Percentiles rank a stretch among this genome's conserved stretches.
Conservation (phyloP, 345 rosid species). For the Gossypium mustelinum region DNA sequence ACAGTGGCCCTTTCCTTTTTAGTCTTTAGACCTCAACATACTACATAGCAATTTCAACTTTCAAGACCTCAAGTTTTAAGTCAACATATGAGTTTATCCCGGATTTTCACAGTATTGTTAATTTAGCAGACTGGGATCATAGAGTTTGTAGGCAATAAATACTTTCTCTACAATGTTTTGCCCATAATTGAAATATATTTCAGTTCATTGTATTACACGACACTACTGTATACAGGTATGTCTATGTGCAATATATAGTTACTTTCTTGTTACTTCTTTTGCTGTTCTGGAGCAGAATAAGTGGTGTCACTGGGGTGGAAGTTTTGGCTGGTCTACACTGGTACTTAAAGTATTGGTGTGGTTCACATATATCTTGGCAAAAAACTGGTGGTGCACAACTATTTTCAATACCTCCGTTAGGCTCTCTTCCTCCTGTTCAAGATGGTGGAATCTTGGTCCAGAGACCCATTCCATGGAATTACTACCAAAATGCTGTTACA, state of each 20-base stretch:
- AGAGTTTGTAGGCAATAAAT: not conserved
- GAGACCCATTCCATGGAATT: constrained; percentile 64
- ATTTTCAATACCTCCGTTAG: constrained; percentile 39
- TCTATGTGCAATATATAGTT: not conserved
- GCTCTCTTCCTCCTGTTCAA: constrained; percentile 49
- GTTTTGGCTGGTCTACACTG: constrained; percentile 62
- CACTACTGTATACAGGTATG: not conserved
- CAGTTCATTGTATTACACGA: not conserved
- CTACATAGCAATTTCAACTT: not conserved
- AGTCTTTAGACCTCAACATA: not conserved
- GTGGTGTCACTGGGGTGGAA: constrained; percentile 64
- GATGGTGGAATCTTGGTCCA: constrained; percentile 41
- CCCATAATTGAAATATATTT: not conserved
- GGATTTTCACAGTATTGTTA: not conserved
- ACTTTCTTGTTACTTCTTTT: not conserved
- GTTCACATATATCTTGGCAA: constrained; percentile 64
- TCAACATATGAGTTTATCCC: not conserved
- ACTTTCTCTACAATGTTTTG: not conserved
- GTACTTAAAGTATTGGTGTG: constrained; percentile 63
- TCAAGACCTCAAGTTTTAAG: not conserved
- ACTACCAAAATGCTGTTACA: constrained; percentile 78
- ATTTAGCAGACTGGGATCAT: not conserved
- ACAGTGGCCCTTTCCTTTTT: not conserved
- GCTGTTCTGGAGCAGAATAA: constrained; percentile 36
- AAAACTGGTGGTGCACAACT: constrained; percentile 65